Conservation (phyloP, 2,329 filamentous ascomycete species). For the Metarhizium anisopliae region DNA sequence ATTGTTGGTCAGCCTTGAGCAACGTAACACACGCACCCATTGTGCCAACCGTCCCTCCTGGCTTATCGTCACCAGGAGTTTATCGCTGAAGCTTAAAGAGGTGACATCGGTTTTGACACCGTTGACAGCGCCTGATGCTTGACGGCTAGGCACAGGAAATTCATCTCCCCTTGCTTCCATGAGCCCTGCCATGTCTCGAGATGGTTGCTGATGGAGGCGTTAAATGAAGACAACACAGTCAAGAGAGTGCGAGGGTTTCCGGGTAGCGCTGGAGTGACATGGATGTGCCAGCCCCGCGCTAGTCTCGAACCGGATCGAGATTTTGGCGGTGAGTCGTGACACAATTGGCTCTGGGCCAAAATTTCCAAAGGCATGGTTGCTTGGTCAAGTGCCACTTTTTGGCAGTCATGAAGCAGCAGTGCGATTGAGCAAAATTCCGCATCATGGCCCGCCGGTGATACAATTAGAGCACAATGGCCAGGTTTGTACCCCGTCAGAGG, state of each 20-base stretch:
- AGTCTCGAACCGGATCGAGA: constrained; percentile 18
- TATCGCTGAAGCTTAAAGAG: constrained; percentile 72
- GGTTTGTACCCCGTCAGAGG: constrained; percentile 55
- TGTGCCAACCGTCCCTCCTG: constrained; percentile 81
- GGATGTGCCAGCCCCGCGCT: constrained; percentile 21
- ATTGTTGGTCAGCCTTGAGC: background rate
- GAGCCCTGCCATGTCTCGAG: constrained; percentile 10
- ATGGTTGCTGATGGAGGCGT: constrained; percentile 4
- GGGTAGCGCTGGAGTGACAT: background rate
- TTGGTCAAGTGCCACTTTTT: background rate
- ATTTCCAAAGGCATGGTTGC: constrained; percentile 18
- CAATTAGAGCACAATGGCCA: constrained; percentile 30
- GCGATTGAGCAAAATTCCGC: background rate
- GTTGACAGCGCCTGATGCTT: constrained; percentile 53
- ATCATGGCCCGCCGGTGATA: background rate
- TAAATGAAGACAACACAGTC: constrained; percentile 7
- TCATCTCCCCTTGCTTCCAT: constrained; percentile 38
- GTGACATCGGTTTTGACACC: constrained; percentile 64
- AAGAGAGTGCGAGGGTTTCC: background rate
- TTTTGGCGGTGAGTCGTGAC: constrained; percentile 27
- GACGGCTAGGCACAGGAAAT: constrained; percentile 60
- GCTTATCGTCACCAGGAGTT: constrained; percentile 80
- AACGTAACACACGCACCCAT: constrained; percentile 59
- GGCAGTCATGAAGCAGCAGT: background rate
- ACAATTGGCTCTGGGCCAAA: constrained; percentile 25